Base-by-base conservation (phyloP, 2,329 filamentous ascomycete genomes). In the Thyridium curvatum region DNA sequence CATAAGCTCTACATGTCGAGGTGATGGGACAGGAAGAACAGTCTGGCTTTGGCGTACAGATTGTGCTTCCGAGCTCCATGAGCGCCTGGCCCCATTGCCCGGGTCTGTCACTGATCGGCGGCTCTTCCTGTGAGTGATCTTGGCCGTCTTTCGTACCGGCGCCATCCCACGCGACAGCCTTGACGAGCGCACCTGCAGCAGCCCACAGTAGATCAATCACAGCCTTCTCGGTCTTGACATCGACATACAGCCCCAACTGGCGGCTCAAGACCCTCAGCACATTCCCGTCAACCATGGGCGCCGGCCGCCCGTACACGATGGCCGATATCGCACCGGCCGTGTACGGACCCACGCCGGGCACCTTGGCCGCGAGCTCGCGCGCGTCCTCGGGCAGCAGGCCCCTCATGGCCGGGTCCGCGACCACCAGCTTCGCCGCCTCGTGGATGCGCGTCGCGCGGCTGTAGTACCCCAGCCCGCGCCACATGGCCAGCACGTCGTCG, bases 21-120 rank as follows among this genome's bases (percentile, higher is more conserved):
- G 59, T 69, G 34, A 78, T 61, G 1, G 74, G 74, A 39, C 74
- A 78, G 2, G 50, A 49, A 3, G 54, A 55, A 46, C 78, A 82
- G 37, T 72, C 70, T 2, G 78, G 78, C 46, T 72, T 73, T 1
- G 78, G 77, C 7, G 68, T 69, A 47, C 78, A 82, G 2, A 82
- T 52, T 0, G 78, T 82, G 45, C 76, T 80, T 3, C 78, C 78
- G 4, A 82, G 62, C 50, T 82, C 78, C 78, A 82, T 82, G 18
- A 82, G 56, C 1, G 74, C 78, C 51, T 82, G 78, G 1, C 79
- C 79, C 78, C 77, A 82, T 43, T 69, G 57, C 1, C 77, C 77
- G 0, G 78, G 77, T 16, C 71, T 55, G 38, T 74, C 66, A 39
- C 69, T 79, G 12, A 52, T 45, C 16, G 56, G 47, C 0, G 38